Conservation (phyloP, 148 eudicot genomes). For the Rhododendron ferrugineum region DNA sequence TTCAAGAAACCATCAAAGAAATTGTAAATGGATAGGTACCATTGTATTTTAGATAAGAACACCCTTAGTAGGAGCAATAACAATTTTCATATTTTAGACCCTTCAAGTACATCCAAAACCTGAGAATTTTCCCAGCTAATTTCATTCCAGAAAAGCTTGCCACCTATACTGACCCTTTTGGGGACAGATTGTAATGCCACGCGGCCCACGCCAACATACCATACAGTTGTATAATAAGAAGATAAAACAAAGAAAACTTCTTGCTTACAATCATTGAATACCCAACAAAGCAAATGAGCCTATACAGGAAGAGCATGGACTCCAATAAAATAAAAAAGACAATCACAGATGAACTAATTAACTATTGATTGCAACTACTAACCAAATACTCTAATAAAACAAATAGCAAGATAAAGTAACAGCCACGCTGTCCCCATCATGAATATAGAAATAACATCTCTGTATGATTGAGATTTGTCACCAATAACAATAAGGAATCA, state of each 20-base stretch:
- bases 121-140: constrained; percentile 15
- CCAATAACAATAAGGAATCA: constrained; percentile 16
- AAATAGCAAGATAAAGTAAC: constrained; percentile 14
- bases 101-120: constrained; percentile 17
- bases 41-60: not conserved
- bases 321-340: constrained; percentile 4
- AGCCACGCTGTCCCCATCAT: constrained; percentile 10
- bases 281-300: constrained; percentile 1
- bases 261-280: constrained; percentile 12
- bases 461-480: constrained; percentile 10
- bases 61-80: not conserved
- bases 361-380: constrained; percentile 18
- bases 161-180: constrained; percentile 34
- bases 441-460: constrained; percentile 2
- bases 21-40: not conserved
- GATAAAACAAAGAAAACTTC: constrained; percentile 14
- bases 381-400: constrained; percentile 8
- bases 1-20: not conserved
- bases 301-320: constrained; percentile 10
- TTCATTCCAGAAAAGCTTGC: constrained; percentile 20
- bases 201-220: constrained; percentile 12
- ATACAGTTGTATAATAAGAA: not conserved
- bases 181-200: constrained; percentile 19
- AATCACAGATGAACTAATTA: constrained; percentile 4
- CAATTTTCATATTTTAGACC: not conserved